These are phyloP conservation scores for Coprinopsis strossmayeri DNA, from an alignment of 768 basidiomycete species.

Conservation along the genomic window DNA sequence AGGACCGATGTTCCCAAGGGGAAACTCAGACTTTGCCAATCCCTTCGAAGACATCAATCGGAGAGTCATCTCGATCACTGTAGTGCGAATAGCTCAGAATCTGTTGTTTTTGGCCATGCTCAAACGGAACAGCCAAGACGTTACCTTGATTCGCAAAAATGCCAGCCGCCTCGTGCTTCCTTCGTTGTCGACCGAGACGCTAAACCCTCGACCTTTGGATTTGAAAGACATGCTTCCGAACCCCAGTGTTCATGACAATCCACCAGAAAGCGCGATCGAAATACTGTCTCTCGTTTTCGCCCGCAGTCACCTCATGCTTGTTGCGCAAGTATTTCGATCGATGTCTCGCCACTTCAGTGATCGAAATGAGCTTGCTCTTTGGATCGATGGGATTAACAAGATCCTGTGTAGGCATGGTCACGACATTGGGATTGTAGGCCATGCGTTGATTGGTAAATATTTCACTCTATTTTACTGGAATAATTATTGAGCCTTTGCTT, in stretches of 20 bases:
- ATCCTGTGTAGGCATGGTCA: slow-evolving; percentile 63
- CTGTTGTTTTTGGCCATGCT: slow-evolving; percentile 59
- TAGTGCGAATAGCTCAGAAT: slow-evolving; percentile 68
- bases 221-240: slow-evolving; percentile 24
- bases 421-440: slow-evolving; percentile 73
- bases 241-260: slow-evolving; percentile 5
- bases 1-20: slow-evolving; percentile 57
- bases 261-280: slow-evolving; percentile 17
- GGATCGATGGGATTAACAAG: slow-evolving; percentile 66
- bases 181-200: slow-evolving; percentile 23
- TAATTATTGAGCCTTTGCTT: neutral
- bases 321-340: slow-evolving; percentile 64
- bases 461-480: neutral
- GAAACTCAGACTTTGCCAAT: slow-evolving; percentile 26
- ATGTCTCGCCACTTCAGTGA: slow-evolving; percentile 70
- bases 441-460: slow-evolving; percentile 60
- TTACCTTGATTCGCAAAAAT: slow-evolving; percentile 59
- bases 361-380: slow-evolving; percentile 55
- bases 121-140: slow-evolving; percentile 60
- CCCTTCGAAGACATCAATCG: slow-evolving; percentile 33
- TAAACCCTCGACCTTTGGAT: slow-evolving; percentile 43
- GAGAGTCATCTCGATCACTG: slow-evolving; percentile 45
- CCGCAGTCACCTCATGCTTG: slow-evolving; percentile 61
- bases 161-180: slow-evolving; percentile 59
- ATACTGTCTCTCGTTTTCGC: slow-evolving; percentile 57